Evolutionary conservation across 2,329 filamentous ascomycete species (phyloP).

Genomic region (Colletotrichum kahawae): DNA sequence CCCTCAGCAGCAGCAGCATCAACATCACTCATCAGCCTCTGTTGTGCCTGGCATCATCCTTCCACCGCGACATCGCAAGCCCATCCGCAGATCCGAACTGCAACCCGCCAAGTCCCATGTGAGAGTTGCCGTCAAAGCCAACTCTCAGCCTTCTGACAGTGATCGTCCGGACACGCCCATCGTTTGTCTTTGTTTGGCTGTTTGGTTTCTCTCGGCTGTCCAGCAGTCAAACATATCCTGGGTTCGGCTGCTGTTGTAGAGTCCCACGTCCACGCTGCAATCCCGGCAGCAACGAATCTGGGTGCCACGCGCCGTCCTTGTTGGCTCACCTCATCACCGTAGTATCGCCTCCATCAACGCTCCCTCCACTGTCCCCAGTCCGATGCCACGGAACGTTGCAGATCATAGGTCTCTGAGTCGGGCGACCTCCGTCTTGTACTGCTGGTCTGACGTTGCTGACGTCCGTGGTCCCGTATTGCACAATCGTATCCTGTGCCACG

Average conservation of each 20-base stretch:
- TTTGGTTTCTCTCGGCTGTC: not conserved
- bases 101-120: not conserved
- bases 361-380: not conserved
- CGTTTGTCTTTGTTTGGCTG: not conserved
- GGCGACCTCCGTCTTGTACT: not conserved
- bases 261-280: not conserved
- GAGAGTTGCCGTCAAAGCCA: not conserved
- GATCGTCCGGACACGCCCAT: not conserved
- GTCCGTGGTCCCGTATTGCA: not conserved
- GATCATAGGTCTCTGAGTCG: slow-evolving; percentile 6
- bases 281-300: not conserved
- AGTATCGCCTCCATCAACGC: not conserved
- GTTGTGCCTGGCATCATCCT: not conserved
- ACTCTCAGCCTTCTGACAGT: not conserved
- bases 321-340: slow-evolving; percentile 8
- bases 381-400: not conserved
- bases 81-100: not conserved
- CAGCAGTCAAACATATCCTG: not conserved
- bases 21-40: not conserved
- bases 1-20: not conserved
- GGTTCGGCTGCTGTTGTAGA: not conserved
- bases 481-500: not conserved
- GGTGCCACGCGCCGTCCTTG: not conserved
- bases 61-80: not conserved
- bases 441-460: not conserved